Conservation (phyloP, 768 basidiomycete genomes). For the Naganishia antarctica region DNA sequence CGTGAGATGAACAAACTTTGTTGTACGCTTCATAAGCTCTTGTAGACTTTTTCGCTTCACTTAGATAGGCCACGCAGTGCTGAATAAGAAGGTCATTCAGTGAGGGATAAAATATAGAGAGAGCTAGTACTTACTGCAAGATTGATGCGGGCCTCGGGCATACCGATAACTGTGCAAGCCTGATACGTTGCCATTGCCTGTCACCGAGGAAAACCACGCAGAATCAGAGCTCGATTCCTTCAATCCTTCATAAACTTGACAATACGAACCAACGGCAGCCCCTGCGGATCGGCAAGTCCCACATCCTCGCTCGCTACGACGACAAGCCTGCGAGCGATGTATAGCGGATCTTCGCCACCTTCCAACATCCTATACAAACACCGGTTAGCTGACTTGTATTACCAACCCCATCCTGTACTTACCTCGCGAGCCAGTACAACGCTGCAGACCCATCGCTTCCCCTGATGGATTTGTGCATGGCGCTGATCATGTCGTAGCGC, state of each 20-base stretch:
- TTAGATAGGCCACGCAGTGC: constrained; percentile 69
- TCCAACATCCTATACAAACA: constrained; percentile 60
- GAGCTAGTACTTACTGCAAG: constrained; percentile 37
- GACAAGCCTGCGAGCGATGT: constrained; percentile 65
- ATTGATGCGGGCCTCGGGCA: constrained; percentile 47
- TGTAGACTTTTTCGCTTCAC: constrained; percentile 77
- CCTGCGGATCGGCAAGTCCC: constrained; percentile 71
- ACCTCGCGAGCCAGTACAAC: constrained; percentile 76
- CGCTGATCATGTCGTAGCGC: constrained; percentile 76
- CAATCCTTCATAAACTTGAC: too few relatives aligned
- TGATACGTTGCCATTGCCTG: constrained; percentile 52
- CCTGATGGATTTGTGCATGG: constrained; percentile 75
- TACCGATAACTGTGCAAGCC: constrained; percentile 48
- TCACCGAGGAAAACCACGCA: neutral
- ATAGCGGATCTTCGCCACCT: constrained; percentile 75
- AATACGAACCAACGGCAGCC: constrained; percentile 62
- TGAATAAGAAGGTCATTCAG: neutral
- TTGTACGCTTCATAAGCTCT: constrained; percentile 74
- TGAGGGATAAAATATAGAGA: neutral
- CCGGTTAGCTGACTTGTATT: too few relatives aligned
- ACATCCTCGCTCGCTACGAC: constrained; percentile 83
- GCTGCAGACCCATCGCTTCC: constrained; percentile 73
- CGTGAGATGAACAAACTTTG: constrained; percentile 49
- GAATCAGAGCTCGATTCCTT: neutral
- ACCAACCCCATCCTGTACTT: too few relatives aligned